Evolutionary conservation across 768 basidiomycete genomes (phyloP).

Genomic region (Epithele typhae): DNA sequence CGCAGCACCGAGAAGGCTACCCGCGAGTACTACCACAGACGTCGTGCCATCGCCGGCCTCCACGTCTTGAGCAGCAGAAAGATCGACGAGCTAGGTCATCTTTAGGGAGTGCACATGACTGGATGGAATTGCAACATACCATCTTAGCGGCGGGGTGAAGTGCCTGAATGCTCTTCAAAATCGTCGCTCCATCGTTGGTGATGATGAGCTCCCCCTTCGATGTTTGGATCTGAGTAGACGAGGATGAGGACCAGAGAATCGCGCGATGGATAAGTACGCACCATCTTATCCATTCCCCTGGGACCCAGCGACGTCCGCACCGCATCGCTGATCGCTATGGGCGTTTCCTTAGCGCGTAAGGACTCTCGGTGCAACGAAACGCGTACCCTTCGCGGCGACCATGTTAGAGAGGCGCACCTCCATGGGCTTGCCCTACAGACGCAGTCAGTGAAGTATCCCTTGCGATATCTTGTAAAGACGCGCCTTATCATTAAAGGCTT

Average conservation of each 20-base stretch:
- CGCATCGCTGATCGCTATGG: slow-evolving; percentile 90
- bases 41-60: slow-evolving; percentile 99
- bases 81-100: slow-evolving; percentile 79
- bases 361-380: background rate
- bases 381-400: slow-evolving; percentile 93
- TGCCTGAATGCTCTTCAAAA: slow-evolving; percentile 92
- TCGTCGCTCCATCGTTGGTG: slow-evolving; percentile 98
- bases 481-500: slow-evolving; percentile 86
- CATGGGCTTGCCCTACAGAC: slow-evolving; percentile 87
- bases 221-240: slow-evolving; percentile 78
- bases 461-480: too few species aligned
- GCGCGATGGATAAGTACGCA: slow-evolving; percentile 26
- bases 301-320: slow-evolving; percentile 96
- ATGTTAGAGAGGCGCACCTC: slow-evolving; percentile 96
- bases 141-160: slow-evolving; percentile 98
- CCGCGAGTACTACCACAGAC: slow-evolving; percentile 94
- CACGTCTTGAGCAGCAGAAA: slow-evolving; percentile 96
- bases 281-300: slow-evolving; percentile 99
- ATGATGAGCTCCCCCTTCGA: slow-evolving; percentile 95
- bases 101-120: background rate
- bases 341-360: background rate
- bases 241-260: background rate
- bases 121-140: slow-evolving; percentile 42
- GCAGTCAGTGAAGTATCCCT: slow-evolving; percentile 26
- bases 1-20: slow-evolving; percentile 87